Base-by-base conservation (phyloP, 2,329 filamentous ascomycete species). In the Chaetomiaceae sp. region DNA sequence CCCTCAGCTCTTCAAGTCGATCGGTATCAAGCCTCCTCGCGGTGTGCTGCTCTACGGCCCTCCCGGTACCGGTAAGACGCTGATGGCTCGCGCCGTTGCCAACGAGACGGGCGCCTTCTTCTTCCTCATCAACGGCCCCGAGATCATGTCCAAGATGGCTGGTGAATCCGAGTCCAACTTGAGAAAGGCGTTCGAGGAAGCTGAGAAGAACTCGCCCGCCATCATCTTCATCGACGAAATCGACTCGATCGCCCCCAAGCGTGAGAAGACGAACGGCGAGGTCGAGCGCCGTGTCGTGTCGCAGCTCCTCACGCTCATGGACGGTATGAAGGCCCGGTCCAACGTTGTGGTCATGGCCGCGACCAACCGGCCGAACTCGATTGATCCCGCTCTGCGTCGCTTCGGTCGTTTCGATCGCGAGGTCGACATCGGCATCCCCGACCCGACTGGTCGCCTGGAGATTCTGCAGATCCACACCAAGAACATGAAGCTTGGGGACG, bases 101-200 rank as follows among this genome's bases (percentile, higher is more conserved):
- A 97, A 97, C 76, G 94, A 97, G 80, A 97, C 94, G 31, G 94
- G 94, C 66, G 92, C 92, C 45, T 97, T 97, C 80, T 99, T 99
- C 79, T 97, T 99, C 84, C 77, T 97, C 60, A 97, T 99, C 83
- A 97, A 97, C 75, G 92, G 94, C 61, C 94, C 94, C 48, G 94
- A 97, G 73, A 97, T 99, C 78, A 97, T 99, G 94, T 96, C 92
- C 55, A 97, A 97, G 84, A 97, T 97, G 94, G 94, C 94, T 56
- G 94, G 94, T 83, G 94, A 99, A 75, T 97, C 94, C 55, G 94
- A 97, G 74, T 97, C 92, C 56, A 97, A 97, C 73, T 75, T 99
- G 63, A 88, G 94, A 66, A 97, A 97, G 77, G 94, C 94, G n/a
- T 99, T 99, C 66, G 94, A 97, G 73, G 94, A 97, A 78, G 94